Evolutionary conservation across 805 yeast genomes (phyloP).

Genomic region (Candida anglica): DNA sequence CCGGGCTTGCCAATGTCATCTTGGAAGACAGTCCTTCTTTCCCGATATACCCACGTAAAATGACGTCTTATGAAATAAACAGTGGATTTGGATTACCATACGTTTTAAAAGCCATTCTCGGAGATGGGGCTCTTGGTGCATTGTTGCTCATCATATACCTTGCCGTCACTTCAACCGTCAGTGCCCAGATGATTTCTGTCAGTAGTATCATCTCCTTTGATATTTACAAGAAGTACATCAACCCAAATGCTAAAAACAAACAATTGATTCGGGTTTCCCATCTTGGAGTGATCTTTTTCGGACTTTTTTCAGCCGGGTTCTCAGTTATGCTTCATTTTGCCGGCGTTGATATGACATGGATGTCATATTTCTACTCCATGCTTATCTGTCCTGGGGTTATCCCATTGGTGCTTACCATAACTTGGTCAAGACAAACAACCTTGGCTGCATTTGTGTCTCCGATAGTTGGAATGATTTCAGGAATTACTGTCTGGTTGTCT

Average conservation of each 20-base stretch:
- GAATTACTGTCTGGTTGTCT: conserved; percentile 28
- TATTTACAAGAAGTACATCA: conserved; percentile 41
- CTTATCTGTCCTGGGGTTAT: conserved; percentile 36
- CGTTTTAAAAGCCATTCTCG: conserved; percentile 25
- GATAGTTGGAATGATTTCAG: conserved; percentile 22
- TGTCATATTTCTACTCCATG: conserved; percentile 31
- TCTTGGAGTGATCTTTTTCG: conserved; percentile 35
- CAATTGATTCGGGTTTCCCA: conserved; percentile 41
- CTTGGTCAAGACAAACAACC: conserved; percentile 30
- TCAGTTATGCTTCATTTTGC: conserved; percentile 32
- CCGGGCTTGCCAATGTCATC: conserved; percentile 29
- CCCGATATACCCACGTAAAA: conserved; percentile 29
- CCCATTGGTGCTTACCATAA: conserved; percentile 29
- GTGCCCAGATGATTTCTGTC: too few relatives aligned
- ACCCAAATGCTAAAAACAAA: conserved; percentile 38
- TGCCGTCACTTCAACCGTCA: too few relatives aligned
- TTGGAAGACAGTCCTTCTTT: too few relatives aligned
- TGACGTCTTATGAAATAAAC: conserved; percentile 22
- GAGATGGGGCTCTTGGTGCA: conserved; percentile 28
- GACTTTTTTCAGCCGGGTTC: too few relatives aligned
- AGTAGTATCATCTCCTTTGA: too few relatives aligned
- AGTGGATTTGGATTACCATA: conserved; percentile 28
- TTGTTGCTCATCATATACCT: conserved; percentile 29
- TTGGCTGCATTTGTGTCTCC: too few relatives aligned
- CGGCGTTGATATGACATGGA: conserved; percentile 25